Conservation (phyloP, 1,284 basidiomycete genomes). For the Malassezia globosa region DNA sequence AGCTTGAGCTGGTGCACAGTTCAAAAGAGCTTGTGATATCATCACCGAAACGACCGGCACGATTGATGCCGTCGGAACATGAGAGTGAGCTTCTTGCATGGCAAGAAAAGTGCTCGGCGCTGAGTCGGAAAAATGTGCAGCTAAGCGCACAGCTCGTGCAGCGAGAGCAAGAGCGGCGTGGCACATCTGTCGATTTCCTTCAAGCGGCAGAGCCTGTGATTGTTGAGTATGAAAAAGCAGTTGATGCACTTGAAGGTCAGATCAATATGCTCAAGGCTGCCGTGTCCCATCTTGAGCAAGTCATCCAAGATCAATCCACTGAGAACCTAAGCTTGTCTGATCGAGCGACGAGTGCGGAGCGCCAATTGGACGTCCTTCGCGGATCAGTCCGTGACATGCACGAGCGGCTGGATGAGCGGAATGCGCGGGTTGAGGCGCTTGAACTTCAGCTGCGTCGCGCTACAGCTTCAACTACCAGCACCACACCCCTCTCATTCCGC, state of each 20-base stretch:
- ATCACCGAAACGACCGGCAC: not conserved
- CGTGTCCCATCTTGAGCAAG: conserved; percentile 73
- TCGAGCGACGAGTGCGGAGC: not conserved
- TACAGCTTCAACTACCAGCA: not conserved
- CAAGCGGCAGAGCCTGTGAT: conserved; percentile 95
- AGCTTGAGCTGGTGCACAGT: conserved; percentile 55
- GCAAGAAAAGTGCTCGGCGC: conserved; percentile 67
- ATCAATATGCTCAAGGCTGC: conserved; percentile 79
- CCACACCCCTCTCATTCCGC: not conserved
- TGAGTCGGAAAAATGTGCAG: conserved; percentile 70
- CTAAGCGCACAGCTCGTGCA: conserved; percentile 72
- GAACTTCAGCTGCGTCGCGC: not conserved
- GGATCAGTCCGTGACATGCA: conserved; percentile 10
- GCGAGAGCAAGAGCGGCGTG: conserved; percentile 31
- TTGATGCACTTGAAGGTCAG: conserved; percentile 86
- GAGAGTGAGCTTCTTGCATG: conserved; percentile 61
- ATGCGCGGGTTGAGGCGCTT: not conserved
- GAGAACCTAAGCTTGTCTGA: conserved; percentile 53
- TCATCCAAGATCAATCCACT: conserved; percentile 77
- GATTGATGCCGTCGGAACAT: conserved; percentile 1
- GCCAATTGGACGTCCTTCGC: conserved; percentile 5
- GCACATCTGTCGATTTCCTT: conserved; percentile 65
- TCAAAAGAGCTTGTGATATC: conserved; percentile 14
- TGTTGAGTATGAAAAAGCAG: conserved; percentile 88
- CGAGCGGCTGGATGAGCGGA: conserved; percentile 10